A percentile compares a stretch with the other conserved stretches of the same genome.
Evolutionary conservation across 2,329 filamentous ascomycete species (phyloP).

Genomic region (Ascochyta viciae-villosae): DNA sequence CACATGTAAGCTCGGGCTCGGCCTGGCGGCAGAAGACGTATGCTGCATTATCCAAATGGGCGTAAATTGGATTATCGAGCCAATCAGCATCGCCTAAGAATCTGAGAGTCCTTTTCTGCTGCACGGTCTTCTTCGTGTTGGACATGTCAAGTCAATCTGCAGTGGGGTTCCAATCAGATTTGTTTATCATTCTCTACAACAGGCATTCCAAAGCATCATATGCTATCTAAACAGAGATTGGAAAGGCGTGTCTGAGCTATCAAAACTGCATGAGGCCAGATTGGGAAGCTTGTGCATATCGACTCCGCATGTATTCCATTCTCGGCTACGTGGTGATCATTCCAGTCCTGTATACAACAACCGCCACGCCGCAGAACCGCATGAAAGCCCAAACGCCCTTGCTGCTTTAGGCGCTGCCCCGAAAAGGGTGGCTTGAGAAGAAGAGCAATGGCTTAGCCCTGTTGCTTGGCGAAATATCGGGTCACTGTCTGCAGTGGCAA

Average conservation of each 20-base stretch:
- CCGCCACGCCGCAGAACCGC: slow-evolving; percentile 37
- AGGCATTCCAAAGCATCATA: slow-evolving; percentile 9
- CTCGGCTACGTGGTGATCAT: slow-evolving; percentile 48
- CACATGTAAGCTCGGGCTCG: slow-evolving; percentile 22
- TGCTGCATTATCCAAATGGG: slow-evolving; percentile 29
- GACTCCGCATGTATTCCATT: slow-evolving; percentile 38
- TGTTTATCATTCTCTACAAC: slow-evolving; percentile 12
- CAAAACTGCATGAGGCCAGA: slow-evolving; percentile 27
- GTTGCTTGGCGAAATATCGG: slow-evolving; percentile 15
- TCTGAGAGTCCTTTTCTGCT: background rate
- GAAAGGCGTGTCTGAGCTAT: slow-evolving; percentile 32
- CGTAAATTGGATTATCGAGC: slow-evolving; percentile 28
- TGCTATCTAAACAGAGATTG: slow-evolving; percentile 12
- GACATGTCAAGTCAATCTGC: background rate
- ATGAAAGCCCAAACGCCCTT: slow-evolving; percentile 33
- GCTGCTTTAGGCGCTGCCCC: slow-evolving; percentile 17
- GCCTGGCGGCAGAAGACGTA: slow-evolving; percentile 30
- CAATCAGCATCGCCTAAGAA: slow-evolving; percentile 3
- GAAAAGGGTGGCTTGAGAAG: slow-evolving; percentile 3
- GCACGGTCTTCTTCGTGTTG: background rate
- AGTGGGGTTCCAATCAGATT: background rate
- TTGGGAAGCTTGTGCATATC: slow-evolving; percentile 40
- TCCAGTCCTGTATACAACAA: slow-evolving; percentile 29
- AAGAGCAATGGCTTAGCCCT: slow-evolving; percentile 3
- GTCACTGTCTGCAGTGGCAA: slow-evolving; percentile 2